Percentiles rank a stretch among this genome's conserved stretches.
Evolutionary conservation across 1,284 basidiomycete species (phyloP).

Genomic region (Ganoderma meredithae): DNA sequence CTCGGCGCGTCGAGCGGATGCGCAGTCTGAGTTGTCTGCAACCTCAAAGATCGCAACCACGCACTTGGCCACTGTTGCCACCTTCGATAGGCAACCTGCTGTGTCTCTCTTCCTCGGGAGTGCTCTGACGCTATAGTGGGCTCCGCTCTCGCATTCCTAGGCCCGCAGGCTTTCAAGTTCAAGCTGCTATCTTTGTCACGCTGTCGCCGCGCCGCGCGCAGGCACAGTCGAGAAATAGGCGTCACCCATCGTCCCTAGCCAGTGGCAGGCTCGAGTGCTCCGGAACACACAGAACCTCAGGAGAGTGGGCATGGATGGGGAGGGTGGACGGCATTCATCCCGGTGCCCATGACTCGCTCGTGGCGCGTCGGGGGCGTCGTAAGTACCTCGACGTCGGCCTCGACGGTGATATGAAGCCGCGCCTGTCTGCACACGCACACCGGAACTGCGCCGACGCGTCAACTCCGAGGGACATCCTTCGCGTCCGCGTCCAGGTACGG

Average conservation of each 20-base stretch:
- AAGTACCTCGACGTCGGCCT: neutral
- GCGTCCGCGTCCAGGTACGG: neutral
- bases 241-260: neutral
- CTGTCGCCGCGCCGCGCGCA: neutral
- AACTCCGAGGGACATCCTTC: neutral
- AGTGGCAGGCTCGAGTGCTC: slow-evolving; percentile 3
- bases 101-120: neutral
- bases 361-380: neutral
- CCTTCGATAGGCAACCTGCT: neutral
- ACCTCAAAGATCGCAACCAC: neutral
- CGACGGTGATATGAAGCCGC: neutral
- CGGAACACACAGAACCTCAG: neutral
- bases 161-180: neutral
- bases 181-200: neutral
- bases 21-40: neutral
- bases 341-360: neutral
- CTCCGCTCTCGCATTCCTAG: neutral
- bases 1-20: neutral
- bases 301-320: neutral
- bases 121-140: neutral
- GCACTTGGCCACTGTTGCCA: neutral
- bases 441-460: neutral
- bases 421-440: neutral
- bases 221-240: slow-evolving; percentile 4
- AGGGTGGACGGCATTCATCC: neutral